A percentile compares a stretch with the other conserved stretches of the same genome.
These are phyloP conservation scores for Aspergillus sparsus DNA, from an alignment of 495 filamentous ascomycete species.

Conservation along the genomic window DNA sequence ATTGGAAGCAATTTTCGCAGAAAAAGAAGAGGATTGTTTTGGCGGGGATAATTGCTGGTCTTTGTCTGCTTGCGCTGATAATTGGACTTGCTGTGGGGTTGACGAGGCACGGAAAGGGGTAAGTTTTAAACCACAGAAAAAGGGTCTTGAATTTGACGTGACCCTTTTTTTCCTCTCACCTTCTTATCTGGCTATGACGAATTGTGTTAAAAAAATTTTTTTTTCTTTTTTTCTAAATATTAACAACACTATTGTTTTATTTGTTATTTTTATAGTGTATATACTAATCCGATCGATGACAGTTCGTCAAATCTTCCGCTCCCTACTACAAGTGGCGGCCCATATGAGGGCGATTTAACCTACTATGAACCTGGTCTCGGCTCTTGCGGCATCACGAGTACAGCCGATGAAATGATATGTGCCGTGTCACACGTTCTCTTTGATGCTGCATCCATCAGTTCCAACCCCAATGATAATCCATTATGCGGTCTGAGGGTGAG, in stretches of 20 bases:
- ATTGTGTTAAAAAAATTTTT: constrained; percentile 1
- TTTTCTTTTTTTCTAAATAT: background rate
- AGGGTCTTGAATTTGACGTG: background rate
- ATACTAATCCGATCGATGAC: constrained; percentile 4
- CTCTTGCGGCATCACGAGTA: constrained; percentile 64
- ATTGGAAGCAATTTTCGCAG: constrained; percentile 15
- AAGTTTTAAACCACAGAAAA: background rate
- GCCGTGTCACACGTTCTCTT: constrained; percentile 68
- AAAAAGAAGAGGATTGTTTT: constrained; percentile 31
- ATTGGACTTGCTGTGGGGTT: constrained; percentile 59
- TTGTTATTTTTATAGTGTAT: background rate
- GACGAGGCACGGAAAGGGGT: constrained; percentile 29
- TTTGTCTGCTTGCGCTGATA: constrained; percentile 50
- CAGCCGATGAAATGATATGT: constrained; percentile 56
- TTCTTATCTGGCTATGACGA: constrained; percentile 14
- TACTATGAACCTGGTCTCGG: constrained; percentile 71
- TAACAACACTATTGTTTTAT: constrained; percentile 7
- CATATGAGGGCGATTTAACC: constrained; percentile 66
- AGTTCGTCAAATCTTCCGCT: constrained; percentile 53
- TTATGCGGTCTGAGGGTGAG: constrained; percentile 67
- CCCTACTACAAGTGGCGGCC: constrained; percentile 48
- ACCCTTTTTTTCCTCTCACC: background rate
- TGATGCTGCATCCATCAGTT: constrained; percentile 56
- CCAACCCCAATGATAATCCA: constrained; percentile 69
- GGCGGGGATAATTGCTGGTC: constrained; percentile 29